These are phyloP conservation scores for Suhomyces panamericanus DNA, from an alignment of 1,139 yeast genomes.

Conservation along the genomic window DNA sequence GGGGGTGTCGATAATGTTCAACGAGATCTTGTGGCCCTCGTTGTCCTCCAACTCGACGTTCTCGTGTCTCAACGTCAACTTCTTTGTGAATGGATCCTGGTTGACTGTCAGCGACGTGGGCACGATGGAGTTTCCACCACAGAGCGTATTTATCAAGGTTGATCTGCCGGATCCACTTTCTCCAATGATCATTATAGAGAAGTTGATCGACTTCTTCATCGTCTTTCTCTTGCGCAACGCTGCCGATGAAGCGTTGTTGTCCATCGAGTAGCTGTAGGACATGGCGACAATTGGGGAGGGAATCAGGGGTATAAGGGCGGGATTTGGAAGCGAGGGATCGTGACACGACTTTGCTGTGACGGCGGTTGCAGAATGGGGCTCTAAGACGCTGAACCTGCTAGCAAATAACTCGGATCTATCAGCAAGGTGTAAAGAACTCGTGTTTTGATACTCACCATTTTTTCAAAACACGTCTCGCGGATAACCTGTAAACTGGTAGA, in stretches of 20 bases:
- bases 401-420: conserved; percentile 1
- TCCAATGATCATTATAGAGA: conserved; percentile 61
- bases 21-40: conserved; percentile 50
- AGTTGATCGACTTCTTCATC: conserved; percentile 52
- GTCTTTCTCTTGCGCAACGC: conserved; percentile 59
- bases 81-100: conserved; percentile 45
- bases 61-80: conserved; percentile 48
- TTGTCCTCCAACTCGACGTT: conserved; percentile 53
- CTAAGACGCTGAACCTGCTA: background rate
- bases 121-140: conserved; percentile 67
- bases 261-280: conserved; percentile 19
- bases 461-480: conserved; percentile 13
- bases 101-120: conserved; percentile 37
- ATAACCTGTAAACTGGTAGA: conserved; percentile 9
- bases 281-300: conserved; percentile 1
- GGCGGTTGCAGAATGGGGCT: background rate
- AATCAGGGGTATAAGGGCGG: background rate
- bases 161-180: conserved; percentile 63
- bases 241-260: conserved; percentile 21
- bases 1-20: conserved; percentile 61
- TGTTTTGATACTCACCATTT: conserved; percentile 11
- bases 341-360: background rate
- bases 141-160: conserved; percentile 63
- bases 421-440: conserved; percentile 2
- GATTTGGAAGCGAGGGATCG: background rate